Evolutionary conservation across 306 rosid genomes (phyloP).

Genomic region (Trifolium dubium): DNA sequence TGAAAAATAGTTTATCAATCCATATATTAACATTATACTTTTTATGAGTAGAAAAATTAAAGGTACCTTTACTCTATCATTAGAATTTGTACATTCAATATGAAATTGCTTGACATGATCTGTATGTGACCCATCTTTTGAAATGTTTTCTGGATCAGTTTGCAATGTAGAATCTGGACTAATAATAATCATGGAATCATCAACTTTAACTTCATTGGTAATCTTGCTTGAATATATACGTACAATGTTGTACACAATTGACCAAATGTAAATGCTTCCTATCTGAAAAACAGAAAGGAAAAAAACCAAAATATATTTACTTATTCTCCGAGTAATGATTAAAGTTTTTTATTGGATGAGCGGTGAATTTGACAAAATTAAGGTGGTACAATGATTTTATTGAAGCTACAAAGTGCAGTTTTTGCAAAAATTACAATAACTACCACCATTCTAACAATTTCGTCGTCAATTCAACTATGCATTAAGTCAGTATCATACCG

Average conservation of each 20-base stretch:
- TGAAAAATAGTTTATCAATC: too few species aligned
- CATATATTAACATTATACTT: too few species aligned
- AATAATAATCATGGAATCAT: slow-evolving; percentile 9
- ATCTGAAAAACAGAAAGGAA: neutral
- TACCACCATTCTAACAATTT: too few species aligned
- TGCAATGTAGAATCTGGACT: slow-evolving; percentile 22
- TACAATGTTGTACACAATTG: slow-evolving; percentile 49
- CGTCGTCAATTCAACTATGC: too few species aligned
- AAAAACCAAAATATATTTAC: too few species aligned
- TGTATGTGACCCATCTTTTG: slow-evolving; percentile 25
- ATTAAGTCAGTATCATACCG: slow-evolving; percentile 35
- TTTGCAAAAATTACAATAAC: too few species aligned
- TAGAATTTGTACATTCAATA: slow-evolving; percentile 31
- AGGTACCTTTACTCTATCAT: slow-evolving; percentile 34
- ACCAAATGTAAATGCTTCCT: slow-evolving; percentile 48
- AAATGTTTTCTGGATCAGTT: slow-evolving; percentile 36
- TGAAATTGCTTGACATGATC: slow-evolving; percentile 42
- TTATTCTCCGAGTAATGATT: too few species aligned
- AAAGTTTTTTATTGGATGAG: neutral
- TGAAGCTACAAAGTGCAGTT: too few species aligned
- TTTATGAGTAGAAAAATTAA: neutral
- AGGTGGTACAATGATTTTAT: too few species aligned
- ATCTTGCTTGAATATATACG: slow-evolving; percentile 38
- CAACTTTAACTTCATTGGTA: slow-evolving; percentile 24
- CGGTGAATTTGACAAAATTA: too few species aligned